Evolutionary conservation across 2,329 filamentous ascomycete genomes (phyloP).

Genomic region (Aspergillus calidoustus): DNA sequence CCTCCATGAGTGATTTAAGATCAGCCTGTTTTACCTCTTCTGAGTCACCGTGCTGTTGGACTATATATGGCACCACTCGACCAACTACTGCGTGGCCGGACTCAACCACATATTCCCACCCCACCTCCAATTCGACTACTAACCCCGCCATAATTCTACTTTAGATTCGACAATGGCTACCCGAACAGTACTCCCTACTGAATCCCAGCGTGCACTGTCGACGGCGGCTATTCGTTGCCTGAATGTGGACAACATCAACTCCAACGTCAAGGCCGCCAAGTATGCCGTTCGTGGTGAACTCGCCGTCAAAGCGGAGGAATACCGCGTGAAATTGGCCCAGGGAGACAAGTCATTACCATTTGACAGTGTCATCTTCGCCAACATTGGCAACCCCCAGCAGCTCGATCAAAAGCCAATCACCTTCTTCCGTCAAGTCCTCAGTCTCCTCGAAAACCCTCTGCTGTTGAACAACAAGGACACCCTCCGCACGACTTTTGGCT

Average conservation of each 20-base stretch:
- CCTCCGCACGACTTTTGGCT: conserved; percentile 75
- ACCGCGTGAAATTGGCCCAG: conserved; percentile 71
- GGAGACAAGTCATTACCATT: conserved; percentile 72
- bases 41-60: conserved; percentile 15
- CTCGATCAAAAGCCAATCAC: conserved; percentile 99
- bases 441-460: conserved; percentile 85
- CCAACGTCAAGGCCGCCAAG: conserved; percentile 80
- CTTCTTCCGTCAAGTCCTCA: conserved; percentile 97
- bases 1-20: conserved; percentile 14
- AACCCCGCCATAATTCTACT: conserved; percentile 16
- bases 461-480: conserved; percentile 82
- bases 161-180: conserved; percentile 34
- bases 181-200: conserved; percentile 31
- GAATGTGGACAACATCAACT: conserved; percentile 88
- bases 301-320: conserved; percentile 89
- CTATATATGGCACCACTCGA: conserved; percentile 18
- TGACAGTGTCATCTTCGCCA: conserved; percentile 88
- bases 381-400: conserved; percentile 99
- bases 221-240: conserved; percentile 57
- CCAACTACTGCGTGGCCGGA: not conserved
- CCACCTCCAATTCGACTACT: conserved; percentile 20
- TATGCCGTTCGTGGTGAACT: conserved; percentile 97
- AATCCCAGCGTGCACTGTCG: conserved; percentile 49
- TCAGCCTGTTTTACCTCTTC: conserved; percentile 7
- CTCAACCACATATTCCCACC: conserved; percentile 14